Evolutionary conservation across 371 early-diverging fungal genomes (phyloP), one percentile per base, ranked within the genome.

Genomic region (Rhizopus stolonifer): DNA sequence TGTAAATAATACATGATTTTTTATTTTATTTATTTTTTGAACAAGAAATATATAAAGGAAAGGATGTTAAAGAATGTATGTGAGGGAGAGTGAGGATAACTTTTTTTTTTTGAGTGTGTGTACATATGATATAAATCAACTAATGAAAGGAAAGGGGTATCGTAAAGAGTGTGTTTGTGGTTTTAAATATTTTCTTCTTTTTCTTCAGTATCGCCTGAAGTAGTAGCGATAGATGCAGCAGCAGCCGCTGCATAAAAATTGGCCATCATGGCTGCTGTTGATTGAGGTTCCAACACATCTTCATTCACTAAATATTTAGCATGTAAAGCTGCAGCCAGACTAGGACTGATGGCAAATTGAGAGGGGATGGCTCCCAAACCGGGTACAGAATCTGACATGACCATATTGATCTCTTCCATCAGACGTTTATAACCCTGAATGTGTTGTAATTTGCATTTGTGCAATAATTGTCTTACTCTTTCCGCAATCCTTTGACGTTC

Each of bases 401-500:
- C 72, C 67, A 71, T 67, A 31, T 69, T 74, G 44, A 90, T 72
- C 63, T 94, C 92, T 56, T 94, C 93, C 62, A 88, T 46, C 13
- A 94, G 70, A 11, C 89, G 79, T 60, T 87, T 87, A 69, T 92
- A 92, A 23, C 88, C 91, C 52, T 85, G 86, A 17, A 85, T 78
- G 48, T 83, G 83, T 38, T 86, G 85, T 4, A 88, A 72, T 52
- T 84, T 80, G 10, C 87, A 59, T 46, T 87, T 87, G 9, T 65
- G 47, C 5, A 89, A 53, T 1, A 77, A 64, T 3, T 72, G 58
- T 33, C 86, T 85, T 57, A 92, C 84, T 25, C 87, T 74, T 43
- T 90, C 92, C n/a, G 91, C 92, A 48, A 95, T 72, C 0, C 82
- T 72, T 7, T 83, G 83, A 56, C 90, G 85, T 52, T 94, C 93